Base-by-base conservation (phyloP, 1,139 yeast genomes). In the Kurtzmaniella quercitrusa region DNA sequence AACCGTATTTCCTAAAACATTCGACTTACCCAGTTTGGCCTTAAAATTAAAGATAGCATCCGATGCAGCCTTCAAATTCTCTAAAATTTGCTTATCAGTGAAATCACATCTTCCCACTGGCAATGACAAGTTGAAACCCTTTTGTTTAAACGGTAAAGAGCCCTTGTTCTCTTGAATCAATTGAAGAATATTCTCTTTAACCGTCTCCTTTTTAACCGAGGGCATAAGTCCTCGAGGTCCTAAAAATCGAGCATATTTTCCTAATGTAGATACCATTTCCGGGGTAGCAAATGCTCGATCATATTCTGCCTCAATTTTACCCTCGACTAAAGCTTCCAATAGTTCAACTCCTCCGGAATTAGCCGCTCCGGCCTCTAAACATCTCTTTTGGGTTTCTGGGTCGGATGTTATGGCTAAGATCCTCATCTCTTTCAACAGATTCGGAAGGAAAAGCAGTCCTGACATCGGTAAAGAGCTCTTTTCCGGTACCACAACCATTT, bases 171-270 rank as follows among this genome's bases (percentile, higher is more conserved):
- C 67, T 39, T 65, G 61, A 50, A 90, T 74, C 48, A 85, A 67
- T 10, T 64, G 62, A 2, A 60, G 48, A 34, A 88, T 66, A 52
- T 88, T 80, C n/a, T 77, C 79, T 1, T 88, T 73, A 15, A 93
- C 94, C 1, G 97, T 91, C 14, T 96, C 95, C 59, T 82, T 85
- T 67, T 90, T 91, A 15, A 79, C 80, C 41, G 79, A 76, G 41
- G 98, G 98, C 88, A 91, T 85, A 51, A 93, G 75, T 25, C 96
- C 96, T 57, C 76, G 81, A 37, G 96, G 95, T 47, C 98, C 98
- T 52, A 94, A 73, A 14, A 77, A 71, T 58, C 90, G 79, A 25
- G 95, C 96, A 31, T 89, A 69, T 43, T 77, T 72, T 49, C 75
- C 77, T 53, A 93, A 72, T 37, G 77, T 73, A 23, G 77, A 66